Conservation (phyloP, 352 stramenopile genomes). For the Globisporangium nagaii region DNA sequence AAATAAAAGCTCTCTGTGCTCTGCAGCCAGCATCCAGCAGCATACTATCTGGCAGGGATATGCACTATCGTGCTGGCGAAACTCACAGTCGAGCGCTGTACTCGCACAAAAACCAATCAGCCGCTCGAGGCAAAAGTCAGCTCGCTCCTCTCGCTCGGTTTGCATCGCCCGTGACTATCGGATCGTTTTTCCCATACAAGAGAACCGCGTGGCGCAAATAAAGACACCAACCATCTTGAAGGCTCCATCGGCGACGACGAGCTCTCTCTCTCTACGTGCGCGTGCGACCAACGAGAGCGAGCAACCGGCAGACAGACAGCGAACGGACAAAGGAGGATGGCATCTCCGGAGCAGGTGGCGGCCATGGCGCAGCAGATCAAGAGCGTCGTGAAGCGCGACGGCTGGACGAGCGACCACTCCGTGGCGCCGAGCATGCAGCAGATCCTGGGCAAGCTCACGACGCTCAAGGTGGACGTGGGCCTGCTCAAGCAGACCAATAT, state of each 20-base stretch:
- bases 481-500: slow-evolving; percentile 76
- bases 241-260: background rate
- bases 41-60: too few relatives aligned
- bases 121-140: too few relatives aligned
- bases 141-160: too few relatives aligned
- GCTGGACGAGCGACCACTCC: slow-evolving; percentile 56
- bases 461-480: slow-evolving; percentile 68
- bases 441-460: slow-evolving; percentile 69
- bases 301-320: background rate
- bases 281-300: background rate
- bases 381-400: slow-evolving; percentile 47
- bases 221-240: too few relatives aligned
- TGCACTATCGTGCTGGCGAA: too few relatives aligned
- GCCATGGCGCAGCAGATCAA: slow-evolving; percentile 72
- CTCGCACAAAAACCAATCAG: too few relatives aligned
- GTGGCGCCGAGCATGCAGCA: slow-evolving; percentile 59
- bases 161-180: too few relatives aligned
- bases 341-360: slow-evolving; percentile 40
- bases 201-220: too few relatives aligned
- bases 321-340: slow-evolving; percentile 20
- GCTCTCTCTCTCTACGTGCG: background rate
- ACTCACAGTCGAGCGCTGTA: too few relatives aligned
- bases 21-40: too few relatives aligned
- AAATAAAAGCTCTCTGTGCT: too few relatives aligned
- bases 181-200: too few relatives aligned